These are phyloP conservation scores for Letharia lupina DNA, from an alignment of 495 filamentous ascomycete genomes.

Conservation along the genomic window DNA sequence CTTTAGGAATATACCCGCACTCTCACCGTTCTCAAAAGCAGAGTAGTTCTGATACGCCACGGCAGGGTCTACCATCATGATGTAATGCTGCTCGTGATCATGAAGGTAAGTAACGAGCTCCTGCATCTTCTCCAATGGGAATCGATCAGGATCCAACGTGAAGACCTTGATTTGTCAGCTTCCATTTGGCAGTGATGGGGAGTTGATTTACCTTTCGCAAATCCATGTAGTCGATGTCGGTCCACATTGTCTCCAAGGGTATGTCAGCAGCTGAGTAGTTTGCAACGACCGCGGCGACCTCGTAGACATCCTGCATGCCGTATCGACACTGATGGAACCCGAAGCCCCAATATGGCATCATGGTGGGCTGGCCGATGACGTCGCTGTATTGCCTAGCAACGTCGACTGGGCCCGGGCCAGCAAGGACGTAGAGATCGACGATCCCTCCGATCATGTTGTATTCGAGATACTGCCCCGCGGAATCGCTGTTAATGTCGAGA, in stretches of 20 bases:
- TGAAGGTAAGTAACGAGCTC: constrained; percentile 66
- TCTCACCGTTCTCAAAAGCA: constrained; percentile 53
- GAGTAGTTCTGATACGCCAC: constrained; percentile 62
- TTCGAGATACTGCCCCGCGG: constrained; percentile 64
- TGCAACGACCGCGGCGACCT: constrained; percentile 68
- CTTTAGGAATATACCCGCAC: constrained; percentile 57
- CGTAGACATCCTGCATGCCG: constrained; percentile 67
- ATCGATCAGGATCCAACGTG: constrained; percentile 64
- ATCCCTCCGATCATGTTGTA: constrained; percentile 79
- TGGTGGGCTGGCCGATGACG: constrained; percentile 57
- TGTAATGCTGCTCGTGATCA: constrained; percentile 64
- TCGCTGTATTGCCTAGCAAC: constrained; percentile 68
- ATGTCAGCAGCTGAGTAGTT: constrained; percentile 72
- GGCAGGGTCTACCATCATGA: constrained; percentile 84
- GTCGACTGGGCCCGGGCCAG: constrained; percentile 62
- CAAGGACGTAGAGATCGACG: constrained; percentile 76
- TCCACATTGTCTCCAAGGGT: constrained; percentile 86
- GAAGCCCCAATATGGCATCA: constrained; percentile 82
- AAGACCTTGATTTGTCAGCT: constrained; percentile 35
- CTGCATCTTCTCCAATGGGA: constrained; percentile 58
- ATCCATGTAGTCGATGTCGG: constrained; percentile 78
- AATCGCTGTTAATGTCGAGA: constrained; percentile 60
- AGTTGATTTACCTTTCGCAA: constrained; percentile 40
- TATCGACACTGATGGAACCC: constrained; percentile 82
- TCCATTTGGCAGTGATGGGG: not conserved